Conservation (phyloP, 2,329 filamentous ascomycete species). For the Mycosphaerella sp. region DNA sequence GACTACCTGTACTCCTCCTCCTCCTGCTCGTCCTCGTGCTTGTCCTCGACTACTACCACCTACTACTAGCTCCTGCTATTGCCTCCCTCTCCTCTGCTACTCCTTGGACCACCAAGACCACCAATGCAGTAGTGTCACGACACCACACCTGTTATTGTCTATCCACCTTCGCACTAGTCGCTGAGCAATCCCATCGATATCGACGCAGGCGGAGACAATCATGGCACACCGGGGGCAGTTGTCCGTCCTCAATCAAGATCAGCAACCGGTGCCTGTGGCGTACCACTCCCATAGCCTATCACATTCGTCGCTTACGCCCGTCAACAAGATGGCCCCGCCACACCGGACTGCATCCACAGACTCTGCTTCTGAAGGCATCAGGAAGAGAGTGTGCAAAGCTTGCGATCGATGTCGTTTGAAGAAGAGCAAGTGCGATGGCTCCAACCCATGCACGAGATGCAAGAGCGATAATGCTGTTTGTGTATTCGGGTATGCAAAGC, state of each 20-base stretch:
- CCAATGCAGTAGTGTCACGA: too few relatives aligned
- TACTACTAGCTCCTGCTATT: neutral
- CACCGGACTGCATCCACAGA: slow-evolving; percentile 24
- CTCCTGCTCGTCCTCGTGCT: too few relatives aligned
- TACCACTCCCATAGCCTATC: slow-evolving; percentile 23
- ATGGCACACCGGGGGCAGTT: slow-evolving; percentile 22
- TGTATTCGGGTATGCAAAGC: slow-evolving; percentile 47
- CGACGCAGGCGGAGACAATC: neutral
- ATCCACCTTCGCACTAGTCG: neutral
- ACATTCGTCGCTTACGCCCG: slow-evolving; percentile 18
- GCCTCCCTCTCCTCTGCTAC: neutral
- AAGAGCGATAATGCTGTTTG: slow-evolving; percentile 59
- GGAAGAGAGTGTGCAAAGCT: slow-evolving; percentile 61
- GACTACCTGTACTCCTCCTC: neutral
- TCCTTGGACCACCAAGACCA: too few relatives aligned
- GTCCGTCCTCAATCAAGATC: slow-evolving; percentile 13
- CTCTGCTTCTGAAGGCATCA: slow-evolving; percentile 27
- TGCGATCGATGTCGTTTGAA: slow-evolving; percentile 60
- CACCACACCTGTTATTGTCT: too few relatives aligned
- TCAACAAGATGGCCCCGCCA: slow-evolving; percentile 22
- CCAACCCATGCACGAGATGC: slow-evolving; percentile 55
- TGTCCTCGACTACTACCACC: too few relatives aligned
- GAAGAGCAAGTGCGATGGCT: slow-evolving; percentile 63
- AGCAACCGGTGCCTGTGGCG: slow-evolving; percentile 6
- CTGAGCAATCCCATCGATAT: neutral